Base-by-base conservation (phyloP, 2,329 filamentous ascomycete species). In the Colletotrichum melonis region DNA sequence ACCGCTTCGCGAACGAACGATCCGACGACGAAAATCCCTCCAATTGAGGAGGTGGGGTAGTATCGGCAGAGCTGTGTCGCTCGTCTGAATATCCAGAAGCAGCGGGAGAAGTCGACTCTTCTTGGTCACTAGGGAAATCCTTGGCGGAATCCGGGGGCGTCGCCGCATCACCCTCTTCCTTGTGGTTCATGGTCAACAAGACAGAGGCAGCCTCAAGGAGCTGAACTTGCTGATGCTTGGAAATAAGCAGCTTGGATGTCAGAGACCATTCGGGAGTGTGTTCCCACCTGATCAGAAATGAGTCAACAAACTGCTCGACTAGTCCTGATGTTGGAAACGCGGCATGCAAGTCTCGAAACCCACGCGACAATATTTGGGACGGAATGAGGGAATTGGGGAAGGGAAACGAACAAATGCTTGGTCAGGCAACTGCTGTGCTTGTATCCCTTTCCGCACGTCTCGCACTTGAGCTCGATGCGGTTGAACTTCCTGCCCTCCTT, bases 381-480 rank as follows among this genome's bases (percentile, higher is more conserved):
- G 81, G 6, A 49, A 49, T n/a, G 7, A 8, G 80, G 82, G 78
- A 81, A 78, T 79, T 77, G 79, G 80, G 86, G 85, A 86, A 87
- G 89, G 91, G 89, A 87, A 89, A 98, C 97, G 91, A 92, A 98
- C 97, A 98, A 93, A 92, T 99, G 97, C 91, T 98, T 99, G 84
- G 94, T 97, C 89, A 99, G 92, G 92, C 97, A 99, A 88, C 97
- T 98, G 92, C 95, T 97, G 90, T 99, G 97, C 92, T 99, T 99
- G 91, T 99, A 99, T 86, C 95, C 95, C 90, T 99, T 99, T 85
- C 96, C 96, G 88, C 97, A 99, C 86, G 95, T 96, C 82, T 98
- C 95, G 88, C 97, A 99, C 85, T 94, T 95, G 82, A 99, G 91
- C 84, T 98, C 96, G 80, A 92, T 91, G 80, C 92, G 91, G 86